phyloP scores from a whole-genome alignment of 1,139 yeast species.

The Suhomyces taliae region DNA sequence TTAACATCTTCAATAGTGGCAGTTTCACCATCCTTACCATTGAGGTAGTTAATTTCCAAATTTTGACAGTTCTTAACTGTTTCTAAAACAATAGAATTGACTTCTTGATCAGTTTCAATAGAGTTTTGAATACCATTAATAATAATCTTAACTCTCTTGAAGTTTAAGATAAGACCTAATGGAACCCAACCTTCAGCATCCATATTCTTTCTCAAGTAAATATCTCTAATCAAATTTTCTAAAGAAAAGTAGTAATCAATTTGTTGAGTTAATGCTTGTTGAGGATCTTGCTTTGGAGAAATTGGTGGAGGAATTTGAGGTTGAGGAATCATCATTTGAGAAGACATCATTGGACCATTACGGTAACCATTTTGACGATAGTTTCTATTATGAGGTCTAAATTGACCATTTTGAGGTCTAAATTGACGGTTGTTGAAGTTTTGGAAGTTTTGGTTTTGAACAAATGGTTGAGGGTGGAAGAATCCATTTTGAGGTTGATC shows the following conservation, averaged over 20 bases:
- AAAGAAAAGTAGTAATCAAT: conserved; percentile 86
- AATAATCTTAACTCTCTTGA: conserved; percentile 68
- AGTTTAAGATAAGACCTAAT: conserved; percentile 60
- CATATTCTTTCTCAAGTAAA: conserved; percentile 78
- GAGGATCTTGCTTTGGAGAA: conserved; percentile 50
- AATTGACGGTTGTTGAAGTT: conserved; percentile 20
- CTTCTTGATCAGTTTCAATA: conserved; percentile 24
- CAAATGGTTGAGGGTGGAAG: conserved; percentile 29
- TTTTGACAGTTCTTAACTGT: conserved; percentile 39
- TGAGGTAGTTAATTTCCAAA: conserved; percentile 36
- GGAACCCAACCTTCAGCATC: conserved; percentile 71
- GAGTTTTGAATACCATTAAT: conserved; percentile 42
- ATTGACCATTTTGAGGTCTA: conserved; percentile 24
- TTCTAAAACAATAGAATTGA: conserved; percentile 29
- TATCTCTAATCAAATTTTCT: conserved; percentile 82
- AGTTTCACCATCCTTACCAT: conserved; percentile 26
- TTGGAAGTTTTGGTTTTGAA: conserved; percentile 23
- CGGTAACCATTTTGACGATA: conserved; percentile 17
- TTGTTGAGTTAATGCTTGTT: conserved; percentile 58
- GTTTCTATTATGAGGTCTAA: conserved; percentile 22
- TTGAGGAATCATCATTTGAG: conserved; percentile 20
- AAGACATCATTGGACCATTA: conserved; percentile 16
- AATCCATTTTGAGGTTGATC: conserved; percentile 23
- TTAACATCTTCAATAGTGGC: conserved; percentile 34
- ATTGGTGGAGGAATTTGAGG: conserved; percentile 49